These are phyloP conservation scores for Arthrobotrys iridis DNA, from an alignment of 2,329 filamentous ascomycete genomes.

Conservation along the genomic window DNA sequence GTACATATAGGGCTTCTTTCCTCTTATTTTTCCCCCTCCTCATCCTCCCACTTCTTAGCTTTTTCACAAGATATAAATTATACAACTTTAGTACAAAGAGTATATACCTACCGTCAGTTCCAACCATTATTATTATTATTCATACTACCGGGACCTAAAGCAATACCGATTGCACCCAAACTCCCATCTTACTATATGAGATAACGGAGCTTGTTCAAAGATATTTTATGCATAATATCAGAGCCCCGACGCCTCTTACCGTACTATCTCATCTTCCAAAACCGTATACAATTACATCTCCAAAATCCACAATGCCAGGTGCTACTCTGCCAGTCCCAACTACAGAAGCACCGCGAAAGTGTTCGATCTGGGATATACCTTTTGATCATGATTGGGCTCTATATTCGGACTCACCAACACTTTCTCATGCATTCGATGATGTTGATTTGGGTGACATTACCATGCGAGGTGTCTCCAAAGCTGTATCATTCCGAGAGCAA, in stretches of 20 bases:
- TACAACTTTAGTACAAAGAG: not conserved
- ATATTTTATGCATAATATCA: conserved; percentile 36
- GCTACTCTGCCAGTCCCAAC: conserved; percentile 22
- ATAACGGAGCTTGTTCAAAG: too few species aligned
- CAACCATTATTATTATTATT: not conserved
- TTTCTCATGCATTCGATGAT: conserved; percentile 25
- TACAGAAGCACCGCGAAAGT: conserved; percentile 15
- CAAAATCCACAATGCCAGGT: conserved; percentile 9
- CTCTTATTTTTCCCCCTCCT: too few species aligned
- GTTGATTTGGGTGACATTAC: conserved; percentile 43
- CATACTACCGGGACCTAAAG: too few species aligned
- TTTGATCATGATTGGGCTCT: conserved; percentile 31
- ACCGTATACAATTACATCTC: not conserved
- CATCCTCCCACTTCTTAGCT: too few species aligned
- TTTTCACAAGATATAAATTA: too few species aligned
- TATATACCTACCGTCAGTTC: not conserved
- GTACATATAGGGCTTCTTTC: conserved; percentile 4
- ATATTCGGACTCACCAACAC: conserved; percentile 33
- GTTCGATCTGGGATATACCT: conserved; percentile 32
- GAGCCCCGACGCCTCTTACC: conserved; percentile 7
- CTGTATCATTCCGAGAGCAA: conserved; percentile 37
- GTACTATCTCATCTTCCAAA: not conserved
- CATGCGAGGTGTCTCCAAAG: conserved; percentile 35
- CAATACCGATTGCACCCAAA: not conserved
- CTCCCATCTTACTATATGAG: not conserved